phyloP scores from a whole-genome alignment of 2,329 filamentous ascomycete species.

The Xylaria sp. region DNA sequence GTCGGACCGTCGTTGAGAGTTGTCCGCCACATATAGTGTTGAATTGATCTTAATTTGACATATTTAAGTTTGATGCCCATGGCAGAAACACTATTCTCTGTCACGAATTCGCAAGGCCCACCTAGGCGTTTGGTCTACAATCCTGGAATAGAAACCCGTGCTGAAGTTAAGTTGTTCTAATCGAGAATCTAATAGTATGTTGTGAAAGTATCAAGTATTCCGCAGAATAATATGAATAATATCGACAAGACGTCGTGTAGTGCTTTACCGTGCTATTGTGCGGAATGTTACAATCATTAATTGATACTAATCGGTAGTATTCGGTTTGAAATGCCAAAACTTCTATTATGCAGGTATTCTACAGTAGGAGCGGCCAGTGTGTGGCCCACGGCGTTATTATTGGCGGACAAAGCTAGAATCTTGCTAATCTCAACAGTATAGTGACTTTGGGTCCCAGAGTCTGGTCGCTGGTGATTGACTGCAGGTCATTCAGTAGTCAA shows the following conservation, averaged over 20 bases:
- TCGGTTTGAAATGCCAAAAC: neutral
- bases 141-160: neutral
- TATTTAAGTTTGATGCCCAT: neutral
- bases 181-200: neutral
- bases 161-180: neutral
- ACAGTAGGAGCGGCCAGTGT: conserved; percentile 11
- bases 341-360: conserved; percentile 17
- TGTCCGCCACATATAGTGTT: neutral
- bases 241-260: neutral
- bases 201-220: neutral
- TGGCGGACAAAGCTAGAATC: neutral
- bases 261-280: neutral
- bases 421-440: conserved; percentile 17
- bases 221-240: neutral
- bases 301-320: conserved; percentile 13
- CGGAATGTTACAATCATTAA: conserved; percentile 7
- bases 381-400: conserved; percentile 1
- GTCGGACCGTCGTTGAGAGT: neutral
- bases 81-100: neutral
- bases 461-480: conserved; percentile 6
- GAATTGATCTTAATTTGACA: neutral
- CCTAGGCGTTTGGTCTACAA: neutral
- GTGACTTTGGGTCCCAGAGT: neutral
- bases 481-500: conserved; percentile 5
- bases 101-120: neutral